Evolutionary conservation across 805 yeast genomes (phyloP).

Genomic region (Wickerhamiella nectarea): DNA sequence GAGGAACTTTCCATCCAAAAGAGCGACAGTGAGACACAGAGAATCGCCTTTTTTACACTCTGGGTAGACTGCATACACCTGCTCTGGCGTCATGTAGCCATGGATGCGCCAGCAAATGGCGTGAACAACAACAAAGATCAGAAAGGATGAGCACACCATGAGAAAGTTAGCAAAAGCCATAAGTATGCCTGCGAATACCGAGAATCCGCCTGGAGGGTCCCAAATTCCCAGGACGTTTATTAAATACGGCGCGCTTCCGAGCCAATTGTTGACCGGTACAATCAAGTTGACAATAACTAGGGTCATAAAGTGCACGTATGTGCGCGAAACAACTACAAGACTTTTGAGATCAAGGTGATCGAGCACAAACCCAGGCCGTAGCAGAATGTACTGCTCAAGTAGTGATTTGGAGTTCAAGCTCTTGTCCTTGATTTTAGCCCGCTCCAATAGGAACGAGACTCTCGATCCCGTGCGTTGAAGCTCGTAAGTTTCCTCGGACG

Average conservation of each 20-base stretch:
- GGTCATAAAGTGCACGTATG: slow-evolving; percentile 18
- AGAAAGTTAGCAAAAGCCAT: neutral
- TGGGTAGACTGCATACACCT: slow-evolving; percentile 4
- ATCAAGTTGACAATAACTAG: slow-evolving; percentile 13
- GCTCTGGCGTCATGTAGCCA: slow-evolving; percentile 2
- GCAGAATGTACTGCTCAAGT: neutral
- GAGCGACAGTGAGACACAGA: slow-evolving; percentile 9
- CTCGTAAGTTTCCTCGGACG: neutral
- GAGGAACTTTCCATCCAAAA: slow-evolving; percentile 14
- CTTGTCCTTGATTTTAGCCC: neutral
- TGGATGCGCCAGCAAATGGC: slow-evolving; percentile 7
- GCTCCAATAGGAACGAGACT: neutral
- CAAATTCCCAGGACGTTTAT: slow-evolving; percentile 14
- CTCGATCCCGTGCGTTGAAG: neutral
- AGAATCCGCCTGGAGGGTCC: slow-evolving; percentile 19
- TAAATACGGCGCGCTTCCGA: slow-evolving; percentile 18
- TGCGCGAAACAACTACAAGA: slow-evolving; percentile 14
- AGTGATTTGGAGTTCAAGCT: neutral
- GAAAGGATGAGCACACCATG: neutral
- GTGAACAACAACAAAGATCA: neutral
- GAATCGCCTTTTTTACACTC: slow-evolving; percentile 9
- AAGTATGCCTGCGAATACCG: slow-evolving; percentile 9
- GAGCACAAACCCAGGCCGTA: slow-evolving; percentile 13
- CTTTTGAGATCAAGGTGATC: slow-evolving; percentile 19
- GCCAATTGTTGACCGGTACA: slow-evolving; percentile 11